Evolutionary conservation across 1,284 basidiomycete species (phyloP).

Genomic region (Puccinia triticina): DNA sequence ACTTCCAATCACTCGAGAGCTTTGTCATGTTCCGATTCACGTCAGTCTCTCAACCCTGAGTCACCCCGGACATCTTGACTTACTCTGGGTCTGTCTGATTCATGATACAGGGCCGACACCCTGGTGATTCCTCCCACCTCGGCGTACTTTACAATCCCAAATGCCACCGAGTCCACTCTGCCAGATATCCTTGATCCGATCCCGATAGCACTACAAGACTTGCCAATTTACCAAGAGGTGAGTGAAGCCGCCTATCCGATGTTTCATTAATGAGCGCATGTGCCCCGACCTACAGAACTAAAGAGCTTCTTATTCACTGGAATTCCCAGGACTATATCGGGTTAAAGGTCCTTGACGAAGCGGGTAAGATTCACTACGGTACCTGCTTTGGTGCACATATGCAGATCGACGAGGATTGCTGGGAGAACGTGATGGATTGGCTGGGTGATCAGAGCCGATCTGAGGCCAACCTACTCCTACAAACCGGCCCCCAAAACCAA

Average conservation of each 20-base stretch:
- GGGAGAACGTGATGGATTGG: slow-evolving; percentile 45
- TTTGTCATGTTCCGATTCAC: slow-evolving; percentile 60
- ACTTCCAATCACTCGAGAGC: slow-evolving; percentile 57
- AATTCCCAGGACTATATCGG: slow-evolving; percentile 48
- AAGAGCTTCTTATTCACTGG: not conserved
- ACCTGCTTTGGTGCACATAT: slow-evolving; percentile 42
- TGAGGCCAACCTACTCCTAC: not conserved
- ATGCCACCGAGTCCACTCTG: not conserved
- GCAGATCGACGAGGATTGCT: slow-evolving; percentile 41
- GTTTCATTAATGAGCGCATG: not conserved
- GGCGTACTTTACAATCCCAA: slow-evolving; percentile 42
- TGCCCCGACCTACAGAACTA: not conserved
- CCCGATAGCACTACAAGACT: slow-evolving; percentile 30
- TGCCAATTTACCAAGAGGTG: slow-evolving; percentile 46
- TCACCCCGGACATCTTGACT: not conserved
- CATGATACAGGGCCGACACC: slow-evolving; percentile 15
- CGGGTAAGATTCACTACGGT: slow-evolving; percentile 45
- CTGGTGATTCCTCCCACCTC: slow-evolving; percentile 41
- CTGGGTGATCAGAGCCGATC: slow-evolving; percentile 22
- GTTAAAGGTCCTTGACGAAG: slow-evolving; percentile 25
- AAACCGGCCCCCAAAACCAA: not conserved
- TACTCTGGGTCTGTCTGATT: not conserved
- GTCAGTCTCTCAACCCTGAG: slow-evolving; percentile 8
- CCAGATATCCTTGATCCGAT: slow-evolving; percentile 25
- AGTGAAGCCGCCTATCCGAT: not conserved